Evolutionary conservation across 2,329 filamentous ascomycete genomes (phyloP).

Genomic region (Parastagonospora avenae): DNA sequence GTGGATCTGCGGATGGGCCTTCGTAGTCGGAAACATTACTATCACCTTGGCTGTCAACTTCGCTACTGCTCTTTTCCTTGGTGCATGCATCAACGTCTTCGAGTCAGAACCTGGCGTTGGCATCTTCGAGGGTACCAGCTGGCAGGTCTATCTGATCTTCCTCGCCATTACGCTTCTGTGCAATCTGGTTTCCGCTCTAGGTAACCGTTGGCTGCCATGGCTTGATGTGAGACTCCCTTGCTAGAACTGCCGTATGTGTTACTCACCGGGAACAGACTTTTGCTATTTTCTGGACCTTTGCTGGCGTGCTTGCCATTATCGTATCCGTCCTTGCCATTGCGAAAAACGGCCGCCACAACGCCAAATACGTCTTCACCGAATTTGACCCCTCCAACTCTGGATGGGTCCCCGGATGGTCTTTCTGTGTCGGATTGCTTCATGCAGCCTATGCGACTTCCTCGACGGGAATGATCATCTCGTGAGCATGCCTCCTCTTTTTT

Average conservation of each 20-base stretch:
- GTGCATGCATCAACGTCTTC: constrained; percentile 62
- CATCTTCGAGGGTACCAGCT: constrained; percentile 51
- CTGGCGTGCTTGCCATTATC: constrained; percentile 69
- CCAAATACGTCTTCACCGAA: constrained; percentile 68
- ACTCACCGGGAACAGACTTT: constrained; percentile 60
- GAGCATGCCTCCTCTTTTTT: constrained; percentile 48
- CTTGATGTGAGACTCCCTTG: constrained; percentile 66
- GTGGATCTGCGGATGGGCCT: constrained; percentile 77
- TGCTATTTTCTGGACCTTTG: constrained; percentile 77
- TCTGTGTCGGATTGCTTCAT: constrained; percentile 73
- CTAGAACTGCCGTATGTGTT: constrained; percentile 18
- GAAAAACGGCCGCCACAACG: constrained; percentile 68
- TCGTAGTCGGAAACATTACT: constrained; percentile 78
- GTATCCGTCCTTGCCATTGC: constrained; percentile 68
- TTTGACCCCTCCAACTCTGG: constrained; percentile 70
- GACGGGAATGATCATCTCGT: constrained; percentile 81
- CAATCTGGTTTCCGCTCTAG: constrained; percentile 58
- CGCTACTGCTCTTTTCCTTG: constrained; percentile 63
- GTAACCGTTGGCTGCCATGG: constrained; percentile 60
- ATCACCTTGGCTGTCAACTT: constrained; percentile 86
- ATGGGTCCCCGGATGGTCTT: constrained; percentile 74
- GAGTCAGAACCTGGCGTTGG: constrained; percentile 52
- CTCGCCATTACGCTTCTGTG: constrained; percentile 55
- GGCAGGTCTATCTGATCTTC: constrained; percentile 57
- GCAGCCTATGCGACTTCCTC: constrained; percentile 76